A percentile compares a stretch with the other conserved stretches of the same genome.
These are phyloP conservation scores for Citrus cavaleriei DNA, from an alignment of 345 rosid species.

Conservation along the genomic window DNA sequence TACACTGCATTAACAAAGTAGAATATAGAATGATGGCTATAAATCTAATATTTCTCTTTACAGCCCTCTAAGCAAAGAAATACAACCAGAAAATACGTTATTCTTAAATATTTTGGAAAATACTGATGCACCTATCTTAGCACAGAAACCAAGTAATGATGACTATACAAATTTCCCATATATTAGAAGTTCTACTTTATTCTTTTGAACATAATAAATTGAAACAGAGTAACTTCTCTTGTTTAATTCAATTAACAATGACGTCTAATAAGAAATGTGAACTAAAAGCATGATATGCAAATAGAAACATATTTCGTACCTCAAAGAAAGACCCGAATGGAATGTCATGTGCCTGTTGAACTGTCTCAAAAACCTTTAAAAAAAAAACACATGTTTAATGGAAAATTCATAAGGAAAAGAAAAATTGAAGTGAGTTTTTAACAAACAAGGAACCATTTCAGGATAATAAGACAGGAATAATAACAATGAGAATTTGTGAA, in stretches of 20 bases:
- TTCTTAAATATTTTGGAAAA: neutral
- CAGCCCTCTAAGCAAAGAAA: neutral
- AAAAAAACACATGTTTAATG: conserved; percentile 4
- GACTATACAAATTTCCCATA: neutral
- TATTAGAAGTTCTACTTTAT: neutral
- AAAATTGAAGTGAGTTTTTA: neutral
- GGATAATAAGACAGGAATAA: neutral
- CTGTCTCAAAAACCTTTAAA: conserved; percentile 84
- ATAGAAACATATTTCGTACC: conserved; percentile 33
- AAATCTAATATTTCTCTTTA: neutral
- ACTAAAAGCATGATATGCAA: neutral
- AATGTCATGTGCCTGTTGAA: conserved; percentile 94
- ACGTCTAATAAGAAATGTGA: neutral
- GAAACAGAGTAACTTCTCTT: too few species aligned
- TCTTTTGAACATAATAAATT: too few species aligned
- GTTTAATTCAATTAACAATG: neutral
- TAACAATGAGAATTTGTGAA: neutral
- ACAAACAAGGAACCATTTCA: neutral
- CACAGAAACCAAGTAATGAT: neutral
- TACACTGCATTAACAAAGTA: neutral
- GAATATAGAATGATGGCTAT: neutral
- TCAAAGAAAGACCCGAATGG: conserved; percentile 97
- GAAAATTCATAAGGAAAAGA: neutral
- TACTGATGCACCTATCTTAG: neutral
- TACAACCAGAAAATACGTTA: neutral